Conservation (phyloP, 2,329 filamentous ascomycete species). For the Zymoseptoria passerinii region DNA sequence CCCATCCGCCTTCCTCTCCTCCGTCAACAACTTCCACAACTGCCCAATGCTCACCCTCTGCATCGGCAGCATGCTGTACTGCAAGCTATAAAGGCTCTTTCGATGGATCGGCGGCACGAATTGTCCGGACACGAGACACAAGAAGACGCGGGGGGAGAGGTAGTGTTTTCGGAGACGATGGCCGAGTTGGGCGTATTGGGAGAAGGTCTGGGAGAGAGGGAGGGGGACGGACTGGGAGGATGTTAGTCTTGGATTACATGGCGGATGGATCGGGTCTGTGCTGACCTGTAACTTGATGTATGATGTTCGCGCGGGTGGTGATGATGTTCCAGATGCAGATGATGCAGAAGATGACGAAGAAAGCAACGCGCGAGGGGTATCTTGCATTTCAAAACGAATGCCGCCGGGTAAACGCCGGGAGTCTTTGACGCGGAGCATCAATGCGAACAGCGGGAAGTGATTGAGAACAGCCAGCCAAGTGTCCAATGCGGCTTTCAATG, state of each 20-base stretch:
- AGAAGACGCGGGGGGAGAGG: slow-evolving; percentile 75
- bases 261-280: background rate
- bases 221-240: slow-evolving; percentile 68
- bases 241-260: slow-evolving; percentile 7
- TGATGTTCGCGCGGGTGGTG: slow-evolving; percentile 52
- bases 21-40: slow-evolving; percentile 55
- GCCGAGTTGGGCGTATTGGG: slow-evolving; percentile 93
- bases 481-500: slow-evolving; percentile 82
- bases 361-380: slow-evolving; percentile 46
- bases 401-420: slow-evolving; percentile 79
- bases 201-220: slow-evolving; percentile 86
- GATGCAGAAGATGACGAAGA: slow-evolving; percentile 9
- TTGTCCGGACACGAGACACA: slow-evolving; percentile 79
- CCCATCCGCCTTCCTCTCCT: slow-evolving; percentile 8
- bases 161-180: slow-evolving; percentile 92
- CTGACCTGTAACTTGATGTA: slow-evolving; percentile 78
- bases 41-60: slow-evolving; percentile 70
- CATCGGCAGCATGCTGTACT: slow-evolving; percentile 95
- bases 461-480: slow-evolving; percentile 89
- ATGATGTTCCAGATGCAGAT: background rate
- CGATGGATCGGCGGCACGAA: slow-evolving; percentile 85
- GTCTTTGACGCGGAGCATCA: slow-evolving; percentile 95
- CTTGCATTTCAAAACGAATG: slow-evolving; percentile 81
- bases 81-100: slow-evolving; percentile 87
- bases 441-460: slow-evolving; percentile 92